These are phyloP conservation scores for Nothophytophthora sp. DNA, from an alignment of 352 stramenopile genomes.

Conservation along the genomic window DNA sequence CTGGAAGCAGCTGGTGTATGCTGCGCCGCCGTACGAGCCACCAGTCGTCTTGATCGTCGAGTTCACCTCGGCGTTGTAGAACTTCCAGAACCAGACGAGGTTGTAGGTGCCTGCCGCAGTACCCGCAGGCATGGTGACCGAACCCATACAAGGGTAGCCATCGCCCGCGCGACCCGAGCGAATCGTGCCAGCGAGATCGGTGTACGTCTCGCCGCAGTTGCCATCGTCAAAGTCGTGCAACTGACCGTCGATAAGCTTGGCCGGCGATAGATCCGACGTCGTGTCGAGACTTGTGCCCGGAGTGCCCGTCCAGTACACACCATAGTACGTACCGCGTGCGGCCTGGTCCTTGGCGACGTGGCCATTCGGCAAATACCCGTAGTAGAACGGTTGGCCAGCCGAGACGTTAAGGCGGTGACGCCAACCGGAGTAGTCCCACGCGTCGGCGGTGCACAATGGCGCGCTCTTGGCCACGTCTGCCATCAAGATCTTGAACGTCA, in stretches of 20 bases:
- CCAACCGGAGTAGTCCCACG: constrained; percentile 40
- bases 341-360: constrained; percentile 66
- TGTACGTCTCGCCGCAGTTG: constrained; percentile 57
- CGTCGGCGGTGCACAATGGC: constrained; percentile 29
- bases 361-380: constrained; percentile 64
- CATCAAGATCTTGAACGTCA: constrained; percentile 61
- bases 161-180: constrained; percentile 45
- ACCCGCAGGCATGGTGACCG: constrained; percentile 40
- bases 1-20: constrained; percentile 67
- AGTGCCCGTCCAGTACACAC: constrained; percentile 63
- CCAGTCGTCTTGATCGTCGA: constrained; percentile 42
- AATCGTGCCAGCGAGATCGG: constrained; percentile 37
- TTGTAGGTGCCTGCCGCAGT: constrained; percentile 55
- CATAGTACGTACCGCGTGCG: constrained; percentile 53
- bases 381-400: constrained; percentile 56
- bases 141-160: constrained; percentile 56
- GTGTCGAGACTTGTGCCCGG: constrained; percentile 34
- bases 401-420: constrained; percentile 41
- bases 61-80: constrained; percentile 57
- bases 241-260: constrained; percentile 62
- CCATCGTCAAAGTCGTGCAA: constrained; percentile 72
- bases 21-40: constrained; percentile 49
- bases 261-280: constrained; percentile 50
- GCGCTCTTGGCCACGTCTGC: constrained; percentile 39
- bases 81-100: constrained; percentile 77